Percentiles rank a stretch among this genome's conserved stretches.
Conservation (phyloP, 768 basidiomycete species). For the Exidia glandulosa region DNA sequence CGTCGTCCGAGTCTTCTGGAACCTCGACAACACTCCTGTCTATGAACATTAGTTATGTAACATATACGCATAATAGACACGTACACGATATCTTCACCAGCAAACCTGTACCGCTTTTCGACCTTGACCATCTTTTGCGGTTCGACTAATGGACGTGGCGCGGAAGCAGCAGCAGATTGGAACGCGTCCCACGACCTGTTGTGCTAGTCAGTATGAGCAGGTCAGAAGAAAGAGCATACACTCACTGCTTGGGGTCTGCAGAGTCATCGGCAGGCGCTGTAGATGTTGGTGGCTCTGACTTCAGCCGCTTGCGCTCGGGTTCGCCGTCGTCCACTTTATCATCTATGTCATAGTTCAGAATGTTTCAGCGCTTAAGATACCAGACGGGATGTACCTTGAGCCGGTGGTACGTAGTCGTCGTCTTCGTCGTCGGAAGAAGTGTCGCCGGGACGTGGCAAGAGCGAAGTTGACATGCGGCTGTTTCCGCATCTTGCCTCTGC, state of each 20-base stretch:
- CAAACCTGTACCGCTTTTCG: slow-evolving; percentile 59
- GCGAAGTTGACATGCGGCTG: not conserved
- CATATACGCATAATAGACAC: slow-evolving; percentile 15
- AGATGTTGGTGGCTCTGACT: not conserved
- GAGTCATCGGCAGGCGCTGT: not conserved
- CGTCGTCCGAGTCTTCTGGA: slow-evolving; percentile 59
- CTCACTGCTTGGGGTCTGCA: not conserved
- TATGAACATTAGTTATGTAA: slow-evolving; percentile 3
- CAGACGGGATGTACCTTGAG: not conserved
- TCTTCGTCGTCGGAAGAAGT: not conserved
- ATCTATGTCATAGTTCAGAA: not conserved
- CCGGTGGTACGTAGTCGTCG: not conserved
- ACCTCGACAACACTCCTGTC: slow-evolving; percentile 66
- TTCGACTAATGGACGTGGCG: not conserved
- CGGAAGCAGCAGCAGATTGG: not conserved
- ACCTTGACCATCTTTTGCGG: slow-evolving; percentile 47
- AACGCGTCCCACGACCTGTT: not conserved
- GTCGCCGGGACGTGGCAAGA: not conserved
- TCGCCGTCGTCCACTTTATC: not conserved
- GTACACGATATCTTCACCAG: slow-evolving; percentile 65
- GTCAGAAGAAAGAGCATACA: not conserved
- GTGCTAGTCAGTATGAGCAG: no score
- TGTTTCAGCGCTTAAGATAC: not conserved
- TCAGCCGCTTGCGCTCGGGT: not conserved
- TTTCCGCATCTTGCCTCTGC: no score